Percentiles rank a stretch among this genome's conserved stretches.
Conservation (phyloP, 2,329 filamentous ascomycete genomes). For the Phyllosticta citriasiana region DNA sequence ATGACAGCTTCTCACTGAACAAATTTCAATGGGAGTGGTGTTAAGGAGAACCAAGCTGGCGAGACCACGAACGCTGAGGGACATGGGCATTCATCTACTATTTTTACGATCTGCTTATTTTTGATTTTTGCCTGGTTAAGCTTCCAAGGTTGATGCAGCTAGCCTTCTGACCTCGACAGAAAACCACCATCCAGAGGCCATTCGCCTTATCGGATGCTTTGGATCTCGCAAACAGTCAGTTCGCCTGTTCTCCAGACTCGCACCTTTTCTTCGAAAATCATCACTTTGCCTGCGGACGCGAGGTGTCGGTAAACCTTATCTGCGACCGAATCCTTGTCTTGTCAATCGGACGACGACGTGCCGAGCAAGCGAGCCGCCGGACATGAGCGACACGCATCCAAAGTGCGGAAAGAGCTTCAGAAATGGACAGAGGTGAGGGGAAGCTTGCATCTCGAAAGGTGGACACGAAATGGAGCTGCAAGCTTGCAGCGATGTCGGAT, state of each 20-base stretch:
- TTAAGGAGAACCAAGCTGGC: neutral
- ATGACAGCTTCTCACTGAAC: neutral
- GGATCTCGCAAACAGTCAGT: neutral
- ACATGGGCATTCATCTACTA: neutral
- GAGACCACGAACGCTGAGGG: neutral
- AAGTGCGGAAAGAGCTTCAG: neutral
- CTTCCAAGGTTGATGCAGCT: neutral
- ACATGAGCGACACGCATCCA: neutral
- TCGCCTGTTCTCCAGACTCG: neutral
- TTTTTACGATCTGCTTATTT: neutral
- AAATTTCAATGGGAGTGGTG: neutral
- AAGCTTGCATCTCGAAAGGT: neutral
- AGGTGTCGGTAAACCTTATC: neutral
- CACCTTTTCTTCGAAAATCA: neutral
- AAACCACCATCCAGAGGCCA: neutral
- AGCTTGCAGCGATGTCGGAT: slow-evolving; percentile 2
- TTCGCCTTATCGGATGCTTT: neutral
- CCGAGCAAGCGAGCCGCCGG: neutral
- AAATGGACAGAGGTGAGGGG: neutral
- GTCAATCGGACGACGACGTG: neutral
- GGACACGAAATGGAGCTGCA: neutral
- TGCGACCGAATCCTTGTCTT: neutral
- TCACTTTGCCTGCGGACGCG: neutral
- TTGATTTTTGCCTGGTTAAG: neutral
- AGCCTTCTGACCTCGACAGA: neutral